Evolutionary conservation across 2,329 filamentous ascomycete genomes (phyloP), one percentile per base, ranked within the genome.

Genomic region (Alternaria panax): DNA sequence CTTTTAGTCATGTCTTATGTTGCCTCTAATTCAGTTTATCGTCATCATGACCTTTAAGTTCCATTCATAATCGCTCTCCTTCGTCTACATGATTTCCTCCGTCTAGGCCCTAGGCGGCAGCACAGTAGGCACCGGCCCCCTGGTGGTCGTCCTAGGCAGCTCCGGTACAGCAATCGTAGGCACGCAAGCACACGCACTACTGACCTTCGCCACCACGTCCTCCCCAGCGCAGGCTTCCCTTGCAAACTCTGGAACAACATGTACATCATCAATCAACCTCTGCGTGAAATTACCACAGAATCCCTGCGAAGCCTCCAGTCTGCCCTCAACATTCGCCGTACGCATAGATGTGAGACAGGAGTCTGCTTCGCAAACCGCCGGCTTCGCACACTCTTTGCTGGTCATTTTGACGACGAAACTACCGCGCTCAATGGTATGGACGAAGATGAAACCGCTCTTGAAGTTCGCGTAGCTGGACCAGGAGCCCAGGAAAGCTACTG

Each of bases 401-500:
- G 67, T 65, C 69, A 71, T 69, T 54, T 75, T 76, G 28, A 77
- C 65, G 14, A 76, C 69, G 30, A 72, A 76, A 3, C 62, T 70
- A 24, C 75, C 75, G 28, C 75, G 68, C 69, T 76, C 75, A 54
- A 77, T 77, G 18, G 73, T 76, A 57, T 76, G 75, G 4, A 77
- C 71, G 59, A 76, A 73, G 51, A 75, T 73, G 53, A 65, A 76
- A 3, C 72, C 74, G 16, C 67, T 72, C 57, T 71, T 72, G 64
- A 76, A 77, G 30, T 65, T 51, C 1, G 75, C 68, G 52, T 80
- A 81, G 18, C 68, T 74, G 38, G 74, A 75, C 79, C 79, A 81
- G 6, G 71, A 74, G 7, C 79, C 78, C 5, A 79, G 71, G 62
- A 80, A 81, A 9, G 76, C 73, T 5, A 79, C 64, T 6, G 65